A percentile compares a stretch with the other conserved stretches of the same genome.
These are phyloP conservation scores for Stemphylium beticola DNA, from an alignment of 2,329 filamentous ascomycete genomes.

Conservation along the genomic window DNA sequence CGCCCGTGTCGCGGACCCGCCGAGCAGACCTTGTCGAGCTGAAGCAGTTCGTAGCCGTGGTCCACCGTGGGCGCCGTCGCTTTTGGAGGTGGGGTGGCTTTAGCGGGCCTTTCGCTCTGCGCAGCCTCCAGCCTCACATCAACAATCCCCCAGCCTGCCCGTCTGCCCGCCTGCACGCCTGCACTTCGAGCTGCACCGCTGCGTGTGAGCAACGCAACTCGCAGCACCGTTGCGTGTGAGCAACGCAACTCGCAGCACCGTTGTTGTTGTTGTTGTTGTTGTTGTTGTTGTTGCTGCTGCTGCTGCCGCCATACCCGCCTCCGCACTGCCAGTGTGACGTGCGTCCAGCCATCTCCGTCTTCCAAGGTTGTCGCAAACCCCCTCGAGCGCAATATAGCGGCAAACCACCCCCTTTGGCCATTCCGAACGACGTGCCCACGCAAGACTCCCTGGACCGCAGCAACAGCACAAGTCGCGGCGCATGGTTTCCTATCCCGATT, in stretches of 20 bases:
- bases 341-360: constrained; percentile 19
- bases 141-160: constrained; percentile 10
- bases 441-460: not conserved
- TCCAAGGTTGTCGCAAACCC: constrained; percentile 11
- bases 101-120: constrained; percentile 10
- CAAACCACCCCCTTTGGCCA: constrained; percentile 4
- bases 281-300: constrained; percentile 28
- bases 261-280: too few relatives aligned
- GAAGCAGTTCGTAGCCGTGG: constrained; percentile 17
- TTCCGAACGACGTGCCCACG: constrained; percentile 8
- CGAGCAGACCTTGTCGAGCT: constrained; percentile 16
- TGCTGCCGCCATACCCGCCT: constrained; percentile 30
- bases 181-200: constrained; percentile 27
- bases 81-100: constrained; percentile 32
- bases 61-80: constrained; percentile 12
- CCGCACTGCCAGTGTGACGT: constrained; percentile 21
- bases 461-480: constrained; percentile 23
- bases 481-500: constrained; percentile 70
- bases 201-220: constrained; percentile 34
- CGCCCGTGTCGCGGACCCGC: constrained; percentile 16
- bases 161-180: not conserved
- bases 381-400: constrained; percentile 5
- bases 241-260: constrained; percentile 40
- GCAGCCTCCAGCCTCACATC: constrained; percentile 19
- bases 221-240: constrained; percentile 33